phyloP scores from a whole-genome alignment of 495 filamentous ascomycete genomes.

The Aspergillus wentii region DNA sequence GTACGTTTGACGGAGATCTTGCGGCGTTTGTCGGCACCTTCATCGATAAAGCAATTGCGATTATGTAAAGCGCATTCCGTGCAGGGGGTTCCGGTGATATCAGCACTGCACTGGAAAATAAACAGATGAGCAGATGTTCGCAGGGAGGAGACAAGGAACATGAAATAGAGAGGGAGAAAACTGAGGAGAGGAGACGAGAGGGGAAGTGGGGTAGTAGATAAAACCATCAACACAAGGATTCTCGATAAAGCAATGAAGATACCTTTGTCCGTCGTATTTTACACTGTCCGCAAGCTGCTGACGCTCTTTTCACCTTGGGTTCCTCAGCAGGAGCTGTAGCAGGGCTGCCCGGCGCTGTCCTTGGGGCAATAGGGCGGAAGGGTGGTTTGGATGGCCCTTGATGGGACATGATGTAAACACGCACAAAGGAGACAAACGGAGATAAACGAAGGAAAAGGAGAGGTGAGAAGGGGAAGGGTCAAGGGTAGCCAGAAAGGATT shows the following conservation, averaged over 20 bases:
- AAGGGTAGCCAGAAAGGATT: no score
- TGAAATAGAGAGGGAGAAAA: background rate
- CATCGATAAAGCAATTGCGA: slow-evolving; percentile 34
- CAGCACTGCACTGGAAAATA: slow-evolving; percentile 18
- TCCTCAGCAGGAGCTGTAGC: slow-evolving; percentile 24
- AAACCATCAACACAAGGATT: no score
- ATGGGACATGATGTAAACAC: slow-evolving; percentile 27
- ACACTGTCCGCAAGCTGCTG: slow-evolving; percentile 38
- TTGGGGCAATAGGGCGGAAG: slow-evolving; percentile 33
- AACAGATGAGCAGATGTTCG: background rate
- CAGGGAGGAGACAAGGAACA: background rate
- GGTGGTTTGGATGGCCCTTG: slow-evolving; percentile 17
- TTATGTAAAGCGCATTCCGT: slow-evolving; percentile 31
- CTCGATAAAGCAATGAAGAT: background rate
- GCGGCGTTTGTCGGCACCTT: slow-evolving; percentile 35
- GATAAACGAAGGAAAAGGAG: background rate
- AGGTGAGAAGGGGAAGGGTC: background rate
- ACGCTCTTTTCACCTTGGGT: slow-evolving; percentile 32
- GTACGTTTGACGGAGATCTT: slow-evolving; percentile 29
- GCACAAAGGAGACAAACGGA: slow-evolving; percentile 1
- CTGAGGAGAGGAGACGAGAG: slow-evolving; percentile 2
- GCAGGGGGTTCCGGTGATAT: slow-evolving; percentile 24
- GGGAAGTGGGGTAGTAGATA: slow-evolving; percentile 2
- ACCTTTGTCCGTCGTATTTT: slow-evolving; percentile 40
- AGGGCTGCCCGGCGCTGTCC: slow-evolving; percentile 11